Conservation (phyloP, 805 yeast genomes). For the Candida sithepensis region DNA sequence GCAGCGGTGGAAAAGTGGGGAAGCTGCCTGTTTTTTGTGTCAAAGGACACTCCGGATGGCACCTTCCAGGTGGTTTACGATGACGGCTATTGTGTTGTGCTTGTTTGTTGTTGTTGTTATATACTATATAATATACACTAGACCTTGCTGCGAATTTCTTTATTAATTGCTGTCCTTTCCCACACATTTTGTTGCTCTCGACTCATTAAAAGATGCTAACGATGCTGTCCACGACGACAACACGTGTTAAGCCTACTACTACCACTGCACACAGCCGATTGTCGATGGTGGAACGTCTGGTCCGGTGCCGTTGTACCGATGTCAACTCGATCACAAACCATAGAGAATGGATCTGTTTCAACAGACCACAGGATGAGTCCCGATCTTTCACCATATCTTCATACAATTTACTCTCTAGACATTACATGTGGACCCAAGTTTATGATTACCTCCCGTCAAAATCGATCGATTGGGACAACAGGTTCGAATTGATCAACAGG, state of each 20-base stretch:
- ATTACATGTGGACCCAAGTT: slow-evolving; percentile 58
- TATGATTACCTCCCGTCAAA: slow-evolving; percentile 47
- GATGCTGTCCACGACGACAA: not conserved
- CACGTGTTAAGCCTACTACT: not conserved
- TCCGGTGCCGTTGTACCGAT: slow-evolving; percentile 4
- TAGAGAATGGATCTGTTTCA: slow-evolving; percentile 16
- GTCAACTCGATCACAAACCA: slow-evolving; percentile 20
- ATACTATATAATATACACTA: too few relatives aligned
- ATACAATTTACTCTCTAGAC: slow-evolving; percentile 34
- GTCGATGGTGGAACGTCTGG: not conserved
- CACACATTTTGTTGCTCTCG: too few relatives aligned
- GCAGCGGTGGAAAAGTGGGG: too few relatives aligned
- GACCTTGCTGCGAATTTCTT: too few relatives aligned
- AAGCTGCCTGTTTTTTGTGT: too few relatives aligned
- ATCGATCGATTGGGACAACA: slow-evolving; percentile 45
- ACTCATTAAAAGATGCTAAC: too few relatives aligned
- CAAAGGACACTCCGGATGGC: too few relatives aligned
- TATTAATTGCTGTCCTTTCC: too few relatives aligned
- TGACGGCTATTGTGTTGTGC: too few relatives aligned
- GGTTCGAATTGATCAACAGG: slow-evolving; percentile 41
- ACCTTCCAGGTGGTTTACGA: too few relatives aligned
- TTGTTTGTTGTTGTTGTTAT: too few relatives aligned
- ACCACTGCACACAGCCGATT: not conserved
- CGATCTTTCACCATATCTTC: slow-evolving; percentile 29
- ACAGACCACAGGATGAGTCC: slow-evolving; percentile 1